Evolutionary conservation across 805 yeast genomes (phyloP).

Genomic region (Lipomyces oligophaga): DNA sequence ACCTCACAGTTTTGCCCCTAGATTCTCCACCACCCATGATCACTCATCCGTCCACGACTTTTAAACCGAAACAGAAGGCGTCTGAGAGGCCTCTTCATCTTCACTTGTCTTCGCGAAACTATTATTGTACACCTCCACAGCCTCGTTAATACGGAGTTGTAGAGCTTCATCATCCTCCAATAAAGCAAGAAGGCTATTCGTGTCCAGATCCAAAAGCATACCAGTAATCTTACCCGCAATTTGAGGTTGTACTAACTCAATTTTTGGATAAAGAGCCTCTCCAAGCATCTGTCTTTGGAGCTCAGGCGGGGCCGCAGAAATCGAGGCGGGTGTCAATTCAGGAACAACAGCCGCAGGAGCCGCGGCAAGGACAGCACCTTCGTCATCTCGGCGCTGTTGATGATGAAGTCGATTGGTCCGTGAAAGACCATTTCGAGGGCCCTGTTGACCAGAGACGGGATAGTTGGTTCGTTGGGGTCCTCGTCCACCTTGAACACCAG

Average conservation of each 20-base stretch:
- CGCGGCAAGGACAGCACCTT: conserved; percentile 9
- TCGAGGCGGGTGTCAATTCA: conserved; percentile 41
- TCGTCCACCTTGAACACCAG: conserved; percentile 30
- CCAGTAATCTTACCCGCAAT: conserved; percentile 99
- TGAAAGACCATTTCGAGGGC: conserved; percentile 28
- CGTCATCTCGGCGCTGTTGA: conserved; percentile 19
- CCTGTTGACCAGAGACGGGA: conserved; percentile 17
- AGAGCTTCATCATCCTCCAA: conserved; percentile 87
- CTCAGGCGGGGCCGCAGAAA: conserved; percentile 64
- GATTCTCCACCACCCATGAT: too few relatives aligned
- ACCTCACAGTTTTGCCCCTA: too few relatives aligned
- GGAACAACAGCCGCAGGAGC: conserved; percentile 23
- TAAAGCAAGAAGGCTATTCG: conserved; percentile 80
- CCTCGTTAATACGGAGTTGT: conserved; percentile 89
- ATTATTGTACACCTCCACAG: conserved; percentile 88
- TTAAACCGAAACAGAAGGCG: too few relatives aligned
- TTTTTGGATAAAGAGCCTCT: conserved; percentile 93
- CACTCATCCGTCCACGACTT: too few relatives aligned
- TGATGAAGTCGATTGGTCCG: conserved; percentile 32
- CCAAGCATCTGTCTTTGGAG: conserved; percentile 97
- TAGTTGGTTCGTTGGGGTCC: conserved; percentile 20
- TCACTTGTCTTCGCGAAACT: conserved; percentile 47
- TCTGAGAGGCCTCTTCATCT: too few relatives aligned
- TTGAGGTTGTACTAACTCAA: conserved; percentile 81
- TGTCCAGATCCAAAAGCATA: conserved; percentile 95